Evolutionary conservation across 2,329 filamentous ascomycete species (phyloP).

Genomic region (Trichothecium sympodiale): DNA sequence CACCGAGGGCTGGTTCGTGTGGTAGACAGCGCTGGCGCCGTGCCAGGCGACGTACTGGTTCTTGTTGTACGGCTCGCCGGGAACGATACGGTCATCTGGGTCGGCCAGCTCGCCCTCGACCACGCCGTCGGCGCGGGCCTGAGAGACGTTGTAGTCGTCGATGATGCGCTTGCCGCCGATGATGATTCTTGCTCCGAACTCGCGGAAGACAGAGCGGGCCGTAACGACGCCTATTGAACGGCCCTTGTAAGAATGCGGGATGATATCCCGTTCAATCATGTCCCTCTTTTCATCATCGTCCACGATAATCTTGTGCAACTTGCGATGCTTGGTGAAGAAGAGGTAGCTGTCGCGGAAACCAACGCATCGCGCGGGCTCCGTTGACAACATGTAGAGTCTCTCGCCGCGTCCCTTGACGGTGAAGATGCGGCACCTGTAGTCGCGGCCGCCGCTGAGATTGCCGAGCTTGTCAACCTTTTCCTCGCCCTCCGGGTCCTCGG

Average conservation of each 20-base stretch:
- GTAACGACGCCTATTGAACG: conserved; percentile 95
- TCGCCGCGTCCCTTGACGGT: conserved; percentile 76
- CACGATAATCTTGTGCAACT: conserved; percentile 95
- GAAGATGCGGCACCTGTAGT: conserved; percentile 94
- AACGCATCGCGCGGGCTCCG: conserved; percentile 90
- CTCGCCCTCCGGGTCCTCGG: conserved; percentile 80
- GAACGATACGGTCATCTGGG: conserved; percentile 69
- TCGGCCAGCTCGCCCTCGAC: conserved; percentile 87
- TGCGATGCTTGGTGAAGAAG: conserved; percentile 96
- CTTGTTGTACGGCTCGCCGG: conserved; percentile 86
- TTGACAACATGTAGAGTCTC: conserved; percentile 94
- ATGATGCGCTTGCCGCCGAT: conserved; percentile 77
- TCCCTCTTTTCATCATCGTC: conserved; percentile 96
- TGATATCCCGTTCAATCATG: conserved; percentile 88
- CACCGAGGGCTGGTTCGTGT: conserved; percentile 68
- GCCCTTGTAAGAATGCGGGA: conserved; percentile 97
- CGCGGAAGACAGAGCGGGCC: conserved; percentile 89
- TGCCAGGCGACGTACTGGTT: conserved; percentile 99
- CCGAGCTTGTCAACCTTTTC: conserved; percentile 88
- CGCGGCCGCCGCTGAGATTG: conserved; percentile 68
- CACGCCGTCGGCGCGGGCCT: conserved; percentile 63
- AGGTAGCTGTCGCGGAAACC: conserved; percentile 97
- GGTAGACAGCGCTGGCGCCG: conserved; percentile 90
- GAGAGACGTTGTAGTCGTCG: conserved; percentile 81
- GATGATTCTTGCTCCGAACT: conserved; percentile 90